A percentile compares a stretch with the other conserved stretches of the same genome.
phyloP scores from a whole-genome alignment of 768 basidiomycete species.

The Podaxis mareebaensis region DNA sequence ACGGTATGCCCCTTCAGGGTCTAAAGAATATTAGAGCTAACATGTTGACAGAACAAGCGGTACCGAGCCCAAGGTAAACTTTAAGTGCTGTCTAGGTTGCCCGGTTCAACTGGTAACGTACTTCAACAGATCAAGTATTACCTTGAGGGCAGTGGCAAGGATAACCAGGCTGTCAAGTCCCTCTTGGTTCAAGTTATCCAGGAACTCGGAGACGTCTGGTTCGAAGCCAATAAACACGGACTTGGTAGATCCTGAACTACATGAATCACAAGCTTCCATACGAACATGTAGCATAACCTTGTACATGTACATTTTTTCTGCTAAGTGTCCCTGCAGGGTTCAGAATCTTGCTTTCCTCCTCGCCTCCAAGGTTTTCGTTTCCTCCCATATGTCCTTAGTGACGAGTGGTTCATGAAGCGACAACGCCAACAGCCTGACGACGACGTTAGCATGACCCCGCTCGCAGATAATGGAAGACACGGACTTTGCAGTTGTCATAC shows the following conservation, averaged over 20 bases:
- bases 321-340: background rate
- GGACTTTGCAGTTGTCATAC: conserved; percentile 73
- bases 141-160: conserved; percentile 72
- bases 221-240: conserved; percentile 54
- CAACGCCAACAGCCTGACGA: conserved; percentile 58
- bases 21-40: conserved; percentile 4
- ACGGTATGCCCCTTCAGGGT: conserved; percentile 42
- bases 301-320: background rate
- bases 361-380: conserved; percentile 59
- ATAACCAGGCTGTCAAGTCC: conserved; percentile 44
- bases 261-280: background rate
- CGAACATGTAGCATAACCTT: background rate
- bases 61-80: conserved; percentile 81
- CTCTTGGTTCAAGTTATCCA: conserved; percentile 57
- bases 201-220: conserved; percentile 67
- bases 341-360: conserved; percentile 35
- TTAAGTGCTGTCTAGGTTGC: background rate
- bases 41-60: conserved; percentile 67
- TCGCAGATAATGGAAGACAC: conserved; percentile 20
- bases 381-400: conserved; percentile 61
- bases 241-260: conserved; percentile 20
- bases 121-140: conserved; percentile 80
- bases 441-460: conserved; percentile 13
- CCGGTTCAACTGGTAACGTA: background rate
- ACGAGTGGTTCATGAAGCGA: conserved; percentile 59